A percentile compares a stretch with the other conserved stretches of the same genome.
phyloP scores from a whole-genome alignment of 139 green algal genomes.

The Chlorella sp. region DNA sequence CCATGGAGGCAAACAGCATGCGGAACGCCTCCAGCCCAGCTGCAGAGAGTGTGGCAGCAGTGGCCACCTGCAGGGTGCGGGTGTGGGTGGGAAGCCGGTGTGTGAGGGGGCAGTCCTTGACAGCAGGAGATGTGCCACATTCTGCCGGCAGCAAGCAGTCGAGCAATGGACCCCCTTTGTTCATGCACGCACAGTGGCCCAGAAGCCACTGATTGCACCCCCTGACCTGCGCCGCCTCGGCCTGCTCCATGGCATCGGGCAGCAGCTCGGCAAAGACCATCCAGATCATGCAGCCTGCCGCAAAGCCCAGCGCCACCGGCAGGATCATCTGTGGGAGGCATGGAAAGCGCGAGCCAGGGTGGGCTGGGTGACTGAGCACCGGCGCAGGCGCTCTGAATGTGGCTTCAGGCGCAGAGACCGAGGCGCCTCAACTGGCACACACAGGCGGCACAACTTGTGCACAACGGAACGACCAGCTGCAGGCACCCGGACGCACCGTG shows the following conservation, averaged over 20 bases:
- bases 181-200: too few species aligned
- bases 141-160: too few species aligned
- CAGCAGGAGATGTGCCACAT: too few species aligned
- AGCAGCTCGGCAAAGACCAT: slow-evolving; percentile 97
- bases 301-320: slow-evolving; percentile 95
- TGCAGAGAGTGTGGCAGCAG: slow-evolving; percentile 87
- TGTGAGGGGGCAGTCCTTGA: neutral
- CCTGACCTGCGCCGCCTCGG: slow-evolving; percentile 1
- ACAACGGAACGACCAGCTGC: neutral
- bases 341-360: neutral
- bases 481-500: slow-evolving; percentile 15
- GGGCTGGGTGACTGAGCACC: neutral
- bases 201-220: too few species aligned
- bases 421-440: too few species aligned
- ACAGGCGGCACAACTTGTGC: too few species aligned
- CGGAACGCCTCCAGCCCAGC: slow-evolving; percentile 87
- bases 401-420: too few species aligned
- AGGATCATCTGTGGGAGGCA: slow-evolving; percentile 68
- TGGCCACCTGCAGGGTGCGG: slow-evolving; percentile 73
- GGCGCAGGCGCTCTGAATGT: neutral
- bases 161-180: too few species aligned
- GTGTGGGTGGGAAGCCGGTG: neutral
- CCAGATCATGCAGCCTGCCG: slow-evolving; percentile 99
- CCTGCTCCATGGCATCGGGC: slow-evolving; percentile 86
- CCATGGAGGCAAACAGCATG: slow-evolving; percentile 80